Percentiles rank a stretch among this genome's conserved stretches.
phyloP scores from a whole-genome alignment of 148 eudicot species.

The Cornus florida region DNA sequence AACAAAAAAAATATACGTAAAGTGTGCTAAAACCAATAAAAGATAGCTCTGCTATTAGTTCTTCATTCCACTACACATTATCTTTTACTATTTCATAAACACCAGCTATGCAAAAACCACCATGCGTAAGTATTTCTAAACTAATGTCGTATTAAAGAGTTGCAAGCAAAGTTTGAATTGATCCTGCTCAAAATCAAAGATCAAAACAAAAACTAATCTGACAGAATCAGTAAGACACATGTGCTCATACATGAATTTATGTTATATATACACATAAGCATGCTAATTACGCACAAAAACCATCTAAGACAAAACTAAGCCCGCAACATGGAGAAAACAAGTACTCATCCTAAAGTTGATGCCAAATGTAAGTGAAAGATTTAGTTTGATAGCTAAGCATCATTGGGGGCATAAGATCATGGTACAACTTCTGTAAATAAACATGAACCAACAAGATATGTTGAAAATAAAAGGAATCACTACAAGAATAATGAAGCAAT shows the following conservation, averaged over 20 bases:
- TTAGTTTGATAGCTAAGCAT: background rate
- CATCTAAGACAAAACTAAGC: background rate
- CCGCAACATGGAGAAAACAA: background rate
- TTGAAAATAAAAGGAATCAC: background rate
- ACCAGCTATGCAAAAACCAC: background rate
- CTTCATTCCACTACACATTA: background rate
- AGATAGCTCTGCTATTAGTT: background rate
- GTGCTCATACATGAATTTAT: background rate
- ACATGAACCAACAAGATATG: conserved; percentile 4
- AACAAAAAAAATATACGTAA: background rate
- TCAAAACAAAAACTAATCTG: background rate
- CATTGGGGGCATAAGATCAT: background rate
- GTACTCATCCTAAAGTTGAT: background rate
- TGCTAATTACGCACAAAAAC: background rate
- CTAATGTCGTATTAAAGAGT: background rate
- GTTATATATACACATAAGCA: background rate
- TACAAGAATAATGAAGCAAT: conserved; percentile 3
- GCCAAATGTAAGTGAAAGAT: background rate
- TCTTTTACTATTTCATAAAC: background rate
- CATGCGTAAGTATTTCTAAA: background rate
- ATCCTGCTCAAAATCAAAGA: conserved; percentile 5
- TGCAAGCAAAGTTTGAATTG: conserved; percentile 7
- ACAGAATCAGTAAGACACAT: background rate
- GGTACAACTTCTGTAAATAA: background rate
- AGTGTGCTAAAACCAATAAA: background rate